Conservation (phyloP, 208 protist species). For the Crithidia mellificae region DNA sequence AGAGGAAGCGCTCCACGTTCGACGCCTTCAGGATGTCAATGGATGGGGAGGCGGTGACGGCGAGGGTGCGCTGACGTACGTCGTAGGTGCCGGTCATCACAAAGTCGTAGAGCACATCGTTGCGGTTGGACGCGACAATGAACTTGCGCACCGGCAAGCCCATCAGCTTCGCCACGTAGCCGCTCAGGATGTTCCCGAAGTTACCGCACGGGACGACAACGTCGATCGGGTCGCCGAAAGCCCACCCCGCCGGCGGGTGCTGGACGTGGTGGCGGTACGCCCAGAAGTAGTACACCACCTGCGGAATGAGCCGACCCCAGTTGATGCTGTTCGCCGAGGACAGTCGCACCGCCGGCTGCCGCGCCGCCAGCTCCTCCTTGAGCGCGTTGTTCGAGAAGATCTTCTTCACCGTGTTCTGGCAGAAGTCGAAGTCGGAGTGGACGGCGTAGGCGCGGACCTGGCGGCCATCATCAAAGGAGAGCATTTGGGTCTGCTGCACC, state of each 20-base stretch:
- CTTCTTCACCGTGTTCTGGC: conserved; percentile 88
- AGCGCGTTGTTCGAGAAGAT: conserved; percentile 89
- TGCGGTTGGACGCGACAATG: conserved; percentile 95
- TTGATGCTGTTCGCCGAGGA: conserved; percentile 98
- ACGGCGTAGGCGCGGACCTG: conserved; percentile 76
- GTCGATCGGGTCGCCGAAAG: conserved; percentile 68
- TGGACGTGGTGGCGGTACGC: conserved; percentile 89
- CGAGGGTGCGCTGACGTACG: conserved; percentile 54
- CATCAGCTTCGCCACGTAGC: conserved; percentile 92
- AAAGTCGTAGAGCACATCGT: conserved; percentile 95
- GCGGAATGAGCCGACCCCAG: conserved; percentile 96
- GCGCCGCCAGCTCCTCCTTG: conserved; percentile 52
- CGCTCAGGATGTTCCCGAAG: conserved; percentile 96
- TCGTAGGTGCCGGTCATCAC: conserved; percentile 87
- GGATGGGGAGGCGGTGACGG: conserved; percentile 71
- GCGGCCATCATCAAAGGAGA: conserved; percentile 72
- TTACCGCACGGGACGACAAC: conserved; percentile 96
- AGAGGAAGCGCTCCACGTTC: conserved; percentile 97
- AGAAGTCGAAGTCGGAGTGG: conserved; percentile 90
- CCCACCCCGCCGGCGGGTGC: conserved; percentile 38
- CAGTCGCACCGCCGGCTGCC: conserved; percentile 52
- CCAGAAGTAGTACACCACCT: conserved; percentile 97
- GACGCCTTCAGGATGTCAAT: conserved; percentile 94
- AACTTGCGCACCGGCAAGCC: conserved; percentile 88
- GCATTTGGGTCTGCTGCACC: conserved; percentile 89